A percentile compares a stretch with the other conserved stretches of the same genome.
Evolutionary conservation across 306 rosid genomes (phyloP).

Genomic region (Prunus mongolica): DNA sequence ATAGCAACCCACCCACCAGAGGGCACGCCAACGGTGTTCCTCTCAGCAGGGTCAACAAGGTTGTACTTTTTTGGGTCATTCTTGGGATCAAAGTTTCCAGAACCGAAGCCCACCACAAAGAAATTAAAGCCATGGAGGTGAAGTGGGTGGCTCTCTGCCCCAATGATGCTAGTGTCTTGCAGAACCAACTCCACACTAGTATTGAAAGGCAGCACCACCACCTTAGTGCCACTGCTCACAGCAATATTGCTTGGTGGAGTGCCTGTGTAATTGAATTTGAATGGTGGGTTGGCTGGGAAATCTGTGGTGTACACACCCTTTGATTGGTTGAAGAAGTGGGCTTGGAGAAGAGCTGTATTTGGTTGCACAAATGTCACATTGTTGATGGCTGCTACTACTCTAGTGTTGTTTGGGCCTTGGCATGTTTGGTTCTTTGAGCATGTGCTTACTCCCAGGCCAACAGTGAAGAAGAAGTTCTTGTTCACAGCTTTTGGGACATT

Average conservation of each 20-base stretch:
- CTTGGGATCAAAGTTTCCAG: constrained; percentile 59
- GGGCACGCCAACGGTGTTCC: constrained; percentile 65
- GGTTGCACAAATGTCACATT: constrained; percentile 72
- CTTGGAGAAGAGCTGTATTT: constrained; percentile 58
- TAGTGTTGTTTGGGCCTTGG: constrained; percentile 60
- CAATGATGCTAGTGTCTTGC: constrained; percentile 68
- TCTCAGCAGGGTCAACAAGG: constrained; percentile 68
- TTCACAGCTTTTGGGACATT: constrained; percentile 52
- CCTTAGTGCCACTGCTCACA: constrained; percentile 55
- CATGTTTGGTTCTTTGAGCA: constrained; percentile 51
- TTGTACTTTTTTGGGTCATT: constrained; percentile 56
- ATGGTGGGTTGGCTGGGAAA: constrained; percentile 59
- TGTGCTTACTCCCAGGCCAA: constrained; percentile 48
- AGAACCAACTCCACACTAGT: constrained; percentile 54
- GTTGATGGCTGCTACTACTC: constrained; percentile 47
- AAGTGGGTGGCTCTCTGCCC: constrained; percentile 77
- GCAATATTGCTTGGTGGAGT: constrained; percentile 49
- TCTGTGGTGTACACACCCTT: constrained; percentile 55
- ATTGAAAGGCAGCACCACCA: constrained; percentile 47
- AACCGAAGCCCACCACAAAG: constrained; percentile 65
- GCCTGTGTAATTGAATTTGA: constrained; percentile 69
- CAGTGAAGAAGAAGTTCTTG: constrained; percentile 55
- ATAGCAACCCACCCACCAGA: constrained; percentile 77
- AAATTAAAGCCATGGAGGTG: constrained; percentile 79
- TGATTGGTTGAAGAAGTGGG: constrained; percentile 59